A percentile compares a stretch with the other conserved stretches of the same genome.
Evolutionary conservation across 495 filamentous ascomycete genomes (phyloP).

Genomic region (Xylaria sp.): DNA sequence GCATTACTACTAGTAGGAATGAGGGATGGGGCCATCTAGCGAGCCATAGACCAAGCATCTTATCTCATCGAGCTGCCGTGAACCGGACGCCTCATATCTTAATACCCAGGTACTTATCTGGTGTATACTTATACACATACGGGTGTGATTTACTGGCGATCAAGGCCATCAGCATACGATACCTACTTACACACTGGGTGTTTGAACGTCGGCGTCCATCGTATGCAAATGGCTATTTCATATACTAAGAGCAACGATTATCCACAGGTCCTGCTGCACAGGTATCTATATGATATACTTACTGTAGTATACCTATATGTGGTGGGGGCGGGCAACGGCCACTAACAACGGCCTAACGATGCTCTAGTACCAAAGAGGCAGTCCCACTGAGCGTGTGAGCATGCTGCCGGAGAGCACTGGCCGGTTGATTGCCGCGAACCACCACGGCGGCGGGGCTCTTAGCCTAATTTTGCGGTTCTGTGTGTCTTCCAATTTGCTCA

Average conservation of each 20-base stretch:
- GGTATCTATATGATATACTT: no score
- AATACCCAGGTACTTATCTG: neutral
- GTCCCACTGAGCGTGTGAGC: neutral
- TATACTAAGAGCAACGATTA: neutral
- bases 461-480: neutral
- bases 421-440: constrained; percentile 36
- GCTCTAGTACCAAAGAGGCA: neutral
- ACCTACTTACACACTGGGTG: neutral
- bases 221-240: no score
- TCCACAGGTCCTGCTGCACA: no score
- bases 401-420: constrained; percentile 32
- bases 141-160: neutral
- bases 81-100: neutral
- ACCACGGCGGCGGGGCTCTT: constrained; percentile 27
- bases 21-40: constrained; percentile 7
- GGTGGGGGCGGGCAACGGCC: neutral
- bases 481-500: neutral
- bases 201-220: neutral
- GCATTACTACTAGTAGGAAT: neutral
- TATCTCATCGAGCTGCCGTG: neutral
- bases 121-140: neutral
- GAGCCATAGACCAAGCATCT: neutral
- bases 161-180: neutral
- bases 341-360: neutral
- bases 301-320: neutral